These are phyloP conservation scores for Paecilomyces sp. DNA, from an alignment of 2,329 filamentous ascomycete species.

Conservation along the genomic window DNA sequence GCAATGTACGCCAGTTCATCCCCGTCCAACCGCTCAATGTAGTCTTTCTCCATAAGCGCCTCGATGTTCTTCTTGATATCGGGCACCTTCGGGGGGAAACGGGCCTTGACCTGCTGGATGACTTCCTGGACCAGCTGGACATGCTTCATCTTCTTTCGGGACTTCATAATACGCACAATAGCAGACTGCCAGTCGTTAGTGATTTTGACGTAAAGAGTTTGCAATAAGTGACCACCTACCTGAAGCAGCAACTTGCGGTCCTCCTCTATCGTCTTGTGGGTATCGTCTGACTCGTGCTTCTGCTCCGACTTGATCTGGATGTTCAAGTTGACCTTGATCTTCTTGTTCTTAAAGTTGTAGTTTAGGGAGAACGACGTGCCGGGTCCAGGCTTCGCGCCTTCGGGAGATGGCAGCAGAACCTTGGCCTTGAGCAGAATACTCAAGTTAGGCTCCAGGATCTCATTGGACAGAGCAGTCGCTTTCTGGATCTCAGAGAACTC, in stretches of 20 bases:
- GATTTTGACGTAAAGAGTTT: constrained; percentile 10
- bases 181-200: constrained; percentile 60
- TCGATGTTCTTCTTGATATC: constrained; percentile 99
- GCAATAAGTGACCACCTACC: constrained; percentile 50
- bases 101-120: constrained; percentile 86
- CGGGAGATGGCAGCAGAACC: constrained; percentile 66
- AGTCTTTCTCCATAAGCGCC: constrained; percentile 97
- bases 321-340: constrained; percentile 94
- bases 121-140: constrained; percentile 88
- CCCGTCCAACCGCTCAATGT: constrained; percentile 88
- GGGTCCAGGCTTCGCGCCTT: constrained; percentile 66
- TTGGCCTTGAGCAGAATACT: constrained; percentile 88
- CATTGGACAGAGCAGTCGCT: constrained; percentile 69
- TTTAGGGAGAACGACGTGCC: constrained; percentile 81
- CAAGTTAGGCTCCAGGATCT: constrained; percentile 80
- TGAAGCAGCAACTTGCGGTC: constrained; percentile 94
- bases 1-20: constrained; percentile 94
- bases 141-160: constrained; percentile 98
- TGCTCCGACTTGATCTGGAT: constrained; percentile 90
- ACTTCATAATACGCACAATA: constrained; percentile 99
- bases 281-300: constrained; percentile 93
- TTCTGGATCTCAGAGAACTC: constrained; percentile 82
- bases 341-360: constrained; percentile 96
- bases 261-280: constrained; percentile 98
- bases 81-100: constrained; percentile 84